Percentiles rank a stretch among this genome's conserved stretches.
These are phyloP conservation scores for Cyberlindnera samutprakarnensis DNA, from an alignment of 805 yeast genomes.

Conservation along the genomic window DNA sequence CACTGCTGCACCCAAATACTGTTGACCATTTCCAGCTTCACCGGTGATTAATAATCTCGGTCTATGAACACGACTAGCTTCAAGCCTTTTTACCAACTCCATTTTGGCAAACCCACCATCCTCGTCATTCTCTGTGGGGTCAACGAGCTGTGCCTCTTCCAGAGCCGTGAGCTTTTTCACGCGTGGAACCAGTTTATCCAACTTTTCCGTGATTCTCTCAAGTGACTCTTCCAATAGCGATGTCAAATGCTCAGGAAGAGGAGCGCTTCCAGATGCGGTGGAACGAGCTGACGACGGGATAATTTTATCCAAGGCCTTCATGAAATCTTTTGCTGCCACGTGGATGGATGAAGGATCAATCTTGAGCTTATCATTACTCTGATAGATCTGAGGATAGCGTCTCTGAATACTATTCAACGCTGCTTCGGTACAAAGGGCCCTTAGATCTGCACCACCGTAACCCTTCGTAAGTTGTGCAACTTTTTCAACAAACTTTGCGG, in stretches of 20 bases:
- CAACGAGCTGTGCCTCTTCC: slow-evolving; percentile 64
- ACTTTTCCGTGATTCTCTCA: slow-evolving; percentile 33
- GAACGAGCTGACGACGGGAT: slow-evolving; percentile 92
- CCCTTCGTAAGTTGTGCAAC: slow-evolving; percentile 85
- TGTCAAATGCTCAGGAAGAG: slow-evolving; percentile 65
- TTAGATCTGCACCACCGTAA: slow-evolving; percentile 94
- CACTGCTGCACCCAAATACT: slow-evolving; percentile 75
- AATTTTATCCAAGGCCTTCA: slow-evolving; percentile 76
- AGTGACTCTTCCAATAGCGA: slow-evolving; percentile 56
- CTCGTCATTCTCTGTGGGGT: slow-evolving; percentile 43
- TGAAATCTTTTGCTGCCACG: slow-evolving; percentile 78
- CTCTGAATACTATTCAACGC: slow-evolving; percentile 90
- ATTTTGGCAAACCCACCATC: slow-evolving; percentile 68
- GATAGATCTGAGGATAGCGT: slow-evolving; percentile 87
- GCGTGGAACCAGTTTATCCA: slow-evolving; percentile 58
- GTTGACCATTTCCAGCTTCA: slow-evolving; percentile 75
- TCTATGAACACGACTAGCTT: slow-evolving; percentile 59
- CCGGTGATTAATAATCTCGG: slow-evolving; percentile 80
- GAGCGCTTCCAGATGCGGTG: slow-evolving; percentile 62
- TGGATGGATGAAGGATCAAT: slow-evolving; percentile 66
- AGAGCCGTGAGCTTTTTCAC: slow-evolving; percentile 45
- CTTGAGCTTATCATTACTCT: slow-evolving; percentile 59
- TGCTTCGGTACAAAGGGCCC: slow-evolving; percentile 93
- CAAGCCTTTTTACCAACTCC: slow-evolving; percentile 44
- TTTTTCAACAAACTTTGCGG: slow-evolving; percentile 48